A percentile compares a stretch with the other conserved stretches of the same genome.
phyloP scores from a whole-genome alignment of 345 rosid genomes.

The Acer yangbiense region DNA sequence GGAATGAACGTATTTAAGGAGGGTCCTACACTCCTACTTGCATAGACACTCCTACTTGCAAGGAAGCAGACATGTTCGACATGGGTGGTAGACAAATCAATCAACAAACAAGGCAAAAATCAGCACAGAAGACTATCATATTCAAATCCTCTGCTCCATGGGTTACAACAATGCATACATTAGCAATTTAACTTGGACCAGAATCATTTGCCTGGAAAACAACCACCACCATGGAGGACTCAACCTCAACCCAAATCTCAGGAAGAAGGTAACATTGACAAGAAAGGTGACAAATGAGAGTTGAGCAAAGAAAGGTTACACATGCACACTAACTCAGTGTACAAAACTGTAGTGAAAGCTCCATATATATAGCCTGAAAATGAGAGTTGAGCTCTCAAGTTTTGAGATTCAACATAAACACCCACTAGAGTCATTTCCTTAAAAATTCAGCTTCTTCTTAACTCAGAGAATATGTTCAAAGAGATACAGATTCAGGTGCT shows the following conservation, averaged over 20 bases:
- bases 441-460: constrained; percentile 38
- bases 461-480: constrained; percentile 27
- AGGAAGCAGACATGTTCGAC: constrained; percentile 49
- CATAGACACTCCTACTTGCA: constrained; percentile 23
- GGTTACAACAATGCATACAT: constrained; percentile 40
- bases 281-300: constrained; percentile 52
- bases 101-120: constrained; percentile 42
- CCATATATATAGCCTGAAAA: constrained; percentile 40
- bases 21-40: constrained; percentile 31
- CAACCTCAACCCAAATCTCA: constrained; percentile 51
- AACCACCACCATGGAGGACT: not conserved
- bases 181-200: constrained; percentile 27
- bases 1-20: constrained; percentile 42
- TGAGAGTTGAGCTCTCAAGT: constrained; percentile 43
- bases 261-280: constrained; percentile 35
- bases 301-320: no score
- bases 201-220: constrained; percentile 34
- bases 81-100: constrained; percentile 49
- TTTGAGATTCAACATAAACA: constrained; percentile 39
- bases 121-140: constrained; percentile 28
- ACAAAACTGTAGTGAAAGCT: constrained; percentile 38
- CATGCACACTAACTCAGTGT: no score
- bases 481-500: constrained; percentile 60
- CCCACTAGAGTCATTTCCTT: constrained; percentile 33
- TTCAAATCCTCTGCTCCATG: constrained; percentile 45